Percentiles rank a stretch among this genome's conserved stretches.
Evolutionary conservation across 148 eudicot genomes (phyloP).

Genomic region (Pouteria glomerata): DNA sequence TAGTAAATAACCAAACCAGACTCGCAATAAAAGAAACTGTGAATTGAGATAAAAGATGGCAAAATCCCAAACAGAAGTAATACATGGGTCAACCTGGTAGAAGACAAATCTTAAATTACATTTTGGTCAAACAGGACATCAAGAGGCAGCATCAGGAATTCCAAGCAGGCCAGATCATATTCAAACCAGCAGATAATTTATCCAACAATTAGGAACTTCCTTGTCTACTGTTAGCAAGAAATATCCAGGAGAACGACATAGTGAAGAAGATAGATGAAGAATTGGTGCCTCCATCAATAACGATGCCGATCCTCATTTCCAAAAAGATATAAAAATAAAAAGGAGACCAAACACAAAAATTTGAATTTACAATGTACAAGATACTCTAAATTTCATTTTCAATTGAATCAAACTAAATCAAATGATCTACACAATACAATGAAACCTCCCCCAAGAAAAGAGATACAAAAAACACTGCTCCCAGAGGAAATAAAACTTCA

Average conservation of each 20-base stretch:
- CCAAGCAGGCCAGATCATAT: neutral
- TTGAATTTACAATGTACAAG: neutral
- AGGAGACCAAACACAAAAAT: neutral
- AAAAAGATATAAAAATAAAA: too few relatives aligned
- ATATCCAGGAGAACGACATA: neutral
- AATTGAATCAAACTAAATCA: neutral
- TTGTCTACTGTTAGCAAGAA: neutral
- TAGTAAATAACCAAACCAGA: neutral
- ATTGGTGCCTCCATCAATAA: conserved; percentile 8
- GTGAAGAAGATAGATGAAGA: neutral
- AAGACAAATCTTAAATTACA: neutral
- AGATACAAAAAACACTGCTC: conserved; percentile 2
- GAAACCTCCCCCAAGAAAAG: neutral
- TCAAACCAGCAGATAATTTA: neutral
- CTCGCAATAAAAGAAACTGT: neutral
- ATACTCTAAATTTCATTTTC: neutral
- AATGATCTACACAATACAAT: conserved; percentile 7
- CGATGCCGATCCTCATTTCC: neutral
- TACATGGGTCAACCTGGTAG: neutral
- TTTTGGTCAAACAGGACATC: neutral
- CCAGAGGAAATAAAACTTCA: neutral
- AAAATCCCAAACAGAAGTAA: conserved; percentile 1
- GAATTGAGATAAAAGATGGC: neutral
- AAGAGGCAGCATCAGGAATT: neutral
- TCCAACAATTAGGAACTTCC: conserved; percentile 6